Evolutionary conservation across 78 protist genomes (phyloP).

Genomic region (Dictyostelium capitatum): DNA sequence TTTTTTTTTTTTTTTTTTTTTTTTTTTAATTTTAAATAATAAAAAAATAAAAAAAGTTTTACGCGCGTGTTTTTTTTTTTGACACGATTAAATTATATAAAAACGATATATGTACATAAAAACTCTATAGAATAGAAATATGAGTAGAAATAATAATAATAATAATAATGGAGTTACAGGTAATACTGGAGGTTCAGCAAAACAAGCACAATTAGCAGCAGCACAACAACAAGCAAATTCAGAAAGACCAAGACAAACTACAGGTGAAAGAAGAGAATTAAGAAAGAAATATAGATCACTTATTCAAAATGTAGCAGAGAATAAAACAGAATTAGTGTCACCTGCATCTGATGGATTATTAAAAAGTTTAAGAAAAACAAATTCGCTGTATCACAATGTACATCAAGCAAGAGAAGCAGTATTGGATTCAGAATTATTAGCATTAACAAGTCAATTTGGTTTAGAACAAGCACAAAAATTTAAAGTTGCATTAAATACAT

Average conservation of each 20-base stretch:
- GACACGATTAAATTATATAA: no score
- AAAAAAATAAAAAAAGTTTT: no score
- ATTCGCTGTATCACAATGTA: constrained; percentile 11
- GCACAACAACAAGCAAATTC: not conserved
- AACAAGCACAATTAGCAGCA: not conserved
- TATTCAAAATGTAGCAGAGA: constrained; percentile 26
- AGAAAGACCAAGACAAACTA: not conserved
- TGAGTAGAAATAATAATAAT: not conserved
- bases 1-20: no score
- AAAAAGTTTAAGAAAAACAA: not conserved
- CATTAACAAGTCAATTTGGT: constrained; percentile 49
- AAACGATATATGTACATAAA: no score
- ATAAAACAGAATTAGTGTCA: not conserved
- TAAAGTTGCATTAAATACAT: constrained; percentile 30
- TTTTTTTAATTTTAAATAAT: no score
- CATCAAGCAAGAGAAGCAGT: constrained; percentile 70
- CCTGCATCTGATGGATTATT: constrained; percentile 11
- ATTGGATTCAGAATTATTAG: constrained; percentile 59
- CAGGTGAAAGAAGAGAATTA: constrained; percentile 51
- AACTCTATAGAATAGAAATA: no score
- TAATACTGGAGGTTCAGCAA: not conserved
- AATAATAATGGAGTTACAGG: not conserved
- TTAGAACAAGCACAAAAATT: constrained; percentile 59
- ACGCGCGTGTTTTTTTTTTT: no score
- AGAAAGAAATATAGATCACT: constrained; percentile 58